Evolutionary conservation across 148 eudicot genomes (phyloP).

Genomic region (Persicaria maculosa): DNA sequence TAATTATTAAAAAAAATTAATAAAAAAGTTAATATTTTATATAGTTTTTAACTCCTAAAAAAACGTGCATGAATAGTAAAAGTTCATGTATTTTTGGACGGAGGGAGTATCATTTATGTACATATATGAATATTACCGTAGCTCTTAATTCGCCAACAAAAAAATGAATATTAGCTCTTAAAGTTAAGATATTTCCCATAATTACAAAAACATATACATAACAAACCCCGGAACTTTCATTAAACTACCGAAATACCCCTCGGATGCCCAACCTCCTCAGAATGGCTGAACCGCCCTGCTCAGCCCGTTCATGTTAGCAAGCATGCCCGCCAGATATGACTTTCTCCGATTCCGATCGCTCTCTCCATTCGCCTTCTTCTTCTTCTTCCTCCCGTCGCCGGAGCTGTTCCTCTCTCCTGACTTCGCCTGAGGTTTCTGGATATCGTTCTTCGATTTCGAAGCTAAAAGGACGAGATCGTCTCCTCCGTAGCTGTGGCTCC

Average conservation of each 20-base stretch:
- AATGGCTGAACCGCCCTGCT: constrained; percentile 37
- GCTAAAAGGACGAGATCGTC: constrained; percentile 59
- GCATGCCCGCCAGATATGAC: constrained; percentile 38
- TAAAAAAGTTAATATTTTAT: no score
- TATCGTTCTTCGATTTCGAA: background rate
- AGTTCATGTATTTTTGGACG: no score
- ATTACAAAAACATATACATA: background rate
- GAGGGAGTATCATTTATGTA: no score
- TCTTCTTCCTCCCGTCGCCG: constrained; percentile 1
- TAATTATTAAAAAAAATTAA: no score
- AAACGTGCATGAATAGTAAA: no score
- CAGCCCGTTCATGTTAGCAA: constrained; percentile 46
- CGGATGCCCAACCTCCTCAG: background rate
- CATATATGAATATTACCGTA: no score
- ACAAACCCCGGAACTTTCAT: background rate
- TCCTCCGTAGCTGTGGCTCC: constrained; percentile 78
- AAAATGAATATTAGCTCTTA: background rate
- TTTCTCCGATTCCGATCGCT: constrained; percentile 19
- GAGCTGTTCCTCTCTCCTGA: background rate
- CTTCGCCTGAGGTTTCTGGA: constrained; percentile 12
- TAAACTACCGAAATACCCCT: background rate
- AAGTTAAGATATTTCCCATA: background rate
- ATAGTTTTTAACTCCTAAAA: no score
- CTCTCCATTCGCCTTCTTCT: constrained; percentile 14
- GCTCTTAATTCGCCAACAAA: background rate